Evolutionary conservation across 1,284 basidiomycete genomes (phyloP), one percentile per base, ranked within the genome.

Genomic region (Pascua sp.): DNA sequence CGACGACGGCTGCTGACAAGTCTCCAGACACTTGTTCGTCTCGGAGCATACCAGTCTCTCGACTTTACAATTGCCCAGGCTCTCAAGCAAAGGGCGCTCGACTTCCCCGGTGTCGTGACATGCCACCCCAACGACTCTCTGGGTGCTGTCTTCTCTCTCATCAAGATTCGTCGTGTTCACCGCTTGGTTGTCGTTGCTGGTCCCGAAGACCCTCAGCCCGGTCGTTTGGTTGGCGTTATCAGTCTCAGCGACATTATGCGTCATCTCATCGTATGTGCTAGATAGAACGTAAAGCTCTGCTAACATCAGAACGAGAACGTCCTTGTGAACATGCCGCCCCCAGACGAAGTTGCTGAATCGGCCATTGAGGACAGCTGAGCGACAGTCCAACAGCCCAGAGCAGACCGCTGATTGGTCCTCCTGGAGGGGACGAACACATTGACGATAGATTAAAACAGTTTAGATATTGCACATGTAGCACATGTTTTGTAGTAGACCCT

Each of bases 61-160:
- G 95, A 98, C 77, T 81, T 97, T 51, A 98, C 90, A n/a, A 92
- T 99, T 65, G 86, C 86, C 16, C 90, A 95, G 76, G 96, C 96
- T 1, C 82, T 99, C 52, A 89, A 87, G 63, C 88, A 95, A 68
- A 86, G 96, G 8, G 89, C 88, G 9, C 84, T 88, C 8, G 96
- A 98, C 75, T 98, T 98, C 73, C 87, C 90, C 9, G 96, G 96
- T 13, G 93, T 98, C 2, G 91, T 97, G 59, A 91, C 95, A 17
- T 98, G 96, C 73, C 91, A 90, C 1, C 91, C 91, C 1, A 85
- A 88, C 8, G 95, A 98, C 73, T 93, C 93, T 0, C 80, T 98
- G n/a, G 90, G 90, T 1, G 93, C 91, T 1, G 83, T 98, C 18
- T 85, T 99, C 61, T 87, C 91, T 59, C 84, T 97, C 18, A 90